phyloP scores from a whole-genome alignment of 495 filamentous ascomycete species.

The Penicillium crystallinum region DNA sequence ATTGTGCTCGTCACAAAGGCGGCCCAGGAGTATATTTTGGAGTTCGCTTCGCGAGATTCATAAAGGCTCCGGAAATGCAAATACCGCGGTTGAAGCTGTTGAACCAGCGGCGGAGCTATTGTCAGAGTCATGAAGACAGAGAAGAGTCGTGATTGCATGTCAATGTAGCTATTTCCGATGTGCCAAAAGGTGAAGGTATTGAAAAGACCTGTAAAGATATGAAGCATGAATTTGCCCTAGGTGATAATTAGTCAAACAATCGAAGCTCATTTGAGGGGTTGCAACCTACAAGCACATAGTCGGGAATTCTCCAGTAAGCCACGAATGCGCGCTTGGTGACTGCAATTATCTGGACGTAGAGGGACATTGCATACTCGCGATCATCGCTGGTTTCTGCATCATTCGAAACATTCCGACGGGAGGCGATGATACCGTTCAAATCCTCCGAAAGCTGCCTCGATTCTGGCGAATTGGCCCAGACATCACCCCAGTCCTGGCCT shows the following conservation, averaged over 20 bases:
- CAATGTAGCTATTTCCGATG: slow-evolving; percentile 50
- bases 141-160: slow-evolving; percentile 63
- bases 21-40: slow-evolving; percentile 50
- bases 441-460: slow-evolving; percentile 38
- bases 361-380: slow-evolving; percentile 57
- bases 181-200: slow-evolving; percentile 64
- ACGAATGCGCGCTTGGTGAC: slow-evolving; percentile 51
- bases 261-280: too few species aligned
- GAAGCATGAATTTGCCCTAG: slow-evolving; percentile 54
- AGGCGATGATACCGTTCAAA: slow-evolving; percentile 41
- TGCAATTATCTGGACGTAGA: slow-evolving; percentile 44
- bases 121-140: slow-evolving; percentile 69
- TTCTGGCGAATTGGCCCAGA: slow-evolving; percentile 50
- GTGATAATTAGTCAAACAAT: not conserved
- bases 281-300: slow-evolving; percentile 47
- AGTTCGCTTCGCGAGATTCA: slow-evolving; percentile 44
- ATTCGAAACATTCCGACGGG: slow-evolving; percentile 26
- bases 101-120: slow-evolving; percentile 55
- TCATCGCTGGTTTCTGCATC: slow-evolving; percentile 36
- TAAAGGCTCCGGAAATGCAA: slow-evolving; percentile 45
- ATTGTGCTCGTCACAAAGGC: slow-evolving; percentile 46
- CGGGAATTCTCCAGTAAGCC: slow-evolving; percentile 56
- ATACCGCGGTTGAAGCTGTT: slow-evolving; percentile 52
- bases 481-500: slow-evolving; percentile 57
- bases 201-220: slow-evolving; percentile 61